Conservation (phyloP, 768 basidiomycete genomes). For the Boletellus sp. region DNA sequence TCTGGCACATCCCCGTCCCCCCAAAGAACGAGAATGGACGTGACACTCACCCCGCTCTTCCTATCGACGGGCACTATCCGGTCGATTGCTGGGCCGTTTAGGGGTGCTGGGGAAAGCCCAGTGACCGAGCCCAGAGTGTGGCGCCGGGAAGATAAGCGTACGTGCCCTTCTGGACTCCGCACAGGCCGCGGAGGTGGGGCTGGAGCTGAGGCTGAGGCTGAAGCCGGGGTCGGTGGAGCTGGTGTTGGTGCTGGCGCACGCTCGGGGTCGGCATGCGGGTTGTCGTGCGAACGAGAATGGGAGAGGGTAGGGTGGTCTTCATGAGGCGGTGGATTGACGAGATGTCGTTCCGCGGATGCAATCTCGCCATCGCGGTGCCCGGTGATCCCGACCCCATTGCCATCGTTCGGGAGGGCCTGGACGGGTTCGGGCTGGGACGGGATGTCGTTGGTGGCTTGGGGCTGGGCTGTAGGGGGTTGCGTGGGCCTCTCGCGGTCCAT, state of each 20-base stretch:
- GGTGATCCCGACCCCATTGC: no score
- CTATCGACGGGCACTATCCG: conserved; percentile 26
- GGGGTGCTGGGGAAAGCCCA: neutral
- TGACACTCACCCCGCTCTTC: conserved; percentile 16
- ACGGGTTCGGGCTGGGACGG: conserved; percentile 2
- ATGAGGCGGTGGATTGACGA: conserved; percentile 1
- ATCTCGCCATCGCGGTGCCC: neutral
- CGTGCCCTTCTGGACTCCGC: conserved; percentile 16
- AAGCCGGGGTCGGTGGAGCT: no score
- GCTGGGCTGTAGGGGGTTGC: neutral
- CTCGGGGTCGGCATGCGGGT: conserved; percentile 10
- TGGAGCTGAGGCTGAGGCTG: no score
- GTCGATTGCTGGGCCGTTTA: conserved; percentile 14
- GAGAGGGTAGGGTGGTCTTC: neutral
- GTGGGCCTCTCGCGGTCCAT: conserved; percentile 16
- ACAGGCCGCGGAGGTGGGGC: conserved; percentile 2
- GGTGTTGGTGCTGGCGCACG: neutral
- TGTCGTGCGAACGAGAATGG: neutral
- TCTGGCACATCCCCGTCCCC: no score
- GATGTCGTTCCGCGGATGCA: conserved; percentile 8
- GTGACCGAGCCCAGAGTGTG: neutral
- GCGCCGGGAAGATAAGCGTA: conserved; percentile 12
- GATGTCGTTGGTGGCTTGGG: neutral
- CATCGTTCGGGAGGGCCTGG: neutral
- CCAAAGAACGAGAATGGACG: neutral